Evolutionary conservation across 495 filamentous ascomycete genomes (phyloP).

Genomic region (Penicillium silybi): DNA sequence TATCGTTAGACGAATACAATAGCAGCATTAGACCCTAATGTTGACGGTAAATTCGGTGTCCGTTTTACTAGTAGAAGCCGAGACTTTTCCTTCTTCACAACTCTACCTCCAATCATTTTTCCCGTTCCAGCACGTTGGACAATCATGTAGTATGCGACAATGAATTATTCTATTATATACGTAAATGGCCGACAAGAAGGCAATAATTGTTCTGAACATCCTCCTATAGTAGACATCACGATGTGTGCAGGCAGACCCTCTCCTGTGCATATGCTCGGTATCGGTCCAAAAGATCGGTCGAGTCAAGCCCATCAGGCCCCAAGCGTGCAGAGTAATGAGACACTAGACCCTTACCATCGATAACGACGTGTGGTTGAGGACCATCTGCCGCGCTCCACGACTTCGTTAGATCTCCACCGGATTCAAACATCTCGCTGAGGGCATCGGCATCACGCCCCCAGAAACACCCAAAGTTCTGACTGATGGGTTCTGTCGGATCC

Average conservation of each 20-base stretch:
- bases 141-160: too few relatives aligned
- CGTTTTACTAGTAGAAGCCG: too few relatives aligned
- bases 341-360: slow-evolving; percentile 51
- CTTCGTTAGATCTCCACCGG: not conserved
- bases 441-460: slow-evolving; percentile 37
- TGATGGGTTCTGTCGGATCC: slow-evolving; percentile 40
- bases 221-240: not conserved
- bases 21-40: too few relatives aligned
- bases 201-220: not conserved
- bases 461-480: slow-evolving; percentile 46
- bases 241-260: slow-evolving; percentile 30
- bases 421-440: slow-evolving; percentile 13
- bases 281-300: slow-evolving; percentile 49
- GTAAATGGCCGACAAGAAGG: not conserved
- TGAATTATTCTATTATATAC: not conserved
- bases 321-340: slow-evolving; percentile 45
- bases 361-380: slow-evolving; percentile 29
- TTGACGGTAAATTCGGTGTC: too few relatives aligned
- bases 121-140: too few relatives aligned
- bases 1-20: not conserved
- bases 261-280: slow-evolving; percentile 52
- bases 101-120: too few relatives aligned
- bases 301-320: slow-evolving; percentile 34
- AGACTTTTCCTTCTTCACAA: too few relatives aligned
- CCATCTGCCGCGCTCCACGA: slow-evolving; percentile 3